These are phyloP conservation scores for Pachysolen tannophilus DNA, from an alignment of 805 yeast genomes.

Conservation along the genomic window DNA sequence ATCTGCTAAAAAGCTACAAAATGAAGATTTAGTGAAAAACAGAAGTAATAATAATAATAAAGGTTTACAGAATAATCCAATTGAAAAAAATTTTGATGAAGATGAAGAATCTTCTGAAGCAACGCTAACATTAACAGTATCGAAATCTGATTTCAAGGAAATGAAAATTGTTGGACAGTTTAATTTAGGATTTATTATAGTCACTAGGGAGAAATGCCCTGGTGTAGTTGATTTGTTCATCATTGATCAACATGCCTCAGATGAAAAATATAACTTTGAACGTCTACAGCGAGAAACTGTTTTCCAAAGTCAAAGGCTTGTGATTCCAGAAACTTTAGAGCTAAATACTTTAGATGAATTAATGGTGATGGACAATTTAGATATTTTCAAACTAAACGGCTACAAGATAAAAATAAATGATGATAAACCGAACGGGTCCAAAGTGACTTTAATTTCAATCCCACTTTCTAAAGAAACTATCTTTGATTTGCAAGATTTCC, in stretches of 20 bases:
- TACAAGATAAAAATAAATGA: conserved; percentile 49
- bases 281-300: conserved; percentile 43
- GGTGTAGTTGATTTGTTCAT: conserved; percentile 61
- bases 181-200: conserved; percentile 89
- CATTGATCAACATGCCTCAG: conserved; percentile 96
- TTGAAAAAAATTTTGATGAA: not conserved
- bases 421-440: conserved; percentile 41
- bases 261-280: conserved; percentile 91
- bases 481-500: conserved; percentile 62
- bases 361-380: conserved; percentile 50
- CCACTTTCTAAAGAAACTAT: conserved; percentile 68
- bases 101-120: not conserved
- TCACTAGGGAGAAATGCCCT: conserved; percentile 35
- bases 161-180: conserved; percentile 92
- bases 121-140: conserved; percentile 46
- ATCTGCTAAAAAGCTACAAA: too few relatives aligned
- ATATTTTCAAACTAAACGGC: conserved; percentile 66
- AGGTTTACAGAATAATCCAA: too few relatives aligned
- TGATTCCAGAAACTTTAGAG: conserved; percentile 48
- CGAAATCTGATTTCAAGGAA: conserved; percentile 60
- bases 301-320: conserved; percentile 65
- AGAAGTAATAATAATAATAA: too few relatives aligned
- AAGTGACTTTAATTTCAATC: conserved; percentile 48
- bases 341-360: conserved; percentile 75
- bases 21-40: too few relatives aligned